A percentile compares a stretch with the other conserved stretches of the same genome.
These are phyloP conservation scores for Angomonas ambiguus DNA, from an alignment of 208 protist species.

Conservation along the genomic window DNA sequence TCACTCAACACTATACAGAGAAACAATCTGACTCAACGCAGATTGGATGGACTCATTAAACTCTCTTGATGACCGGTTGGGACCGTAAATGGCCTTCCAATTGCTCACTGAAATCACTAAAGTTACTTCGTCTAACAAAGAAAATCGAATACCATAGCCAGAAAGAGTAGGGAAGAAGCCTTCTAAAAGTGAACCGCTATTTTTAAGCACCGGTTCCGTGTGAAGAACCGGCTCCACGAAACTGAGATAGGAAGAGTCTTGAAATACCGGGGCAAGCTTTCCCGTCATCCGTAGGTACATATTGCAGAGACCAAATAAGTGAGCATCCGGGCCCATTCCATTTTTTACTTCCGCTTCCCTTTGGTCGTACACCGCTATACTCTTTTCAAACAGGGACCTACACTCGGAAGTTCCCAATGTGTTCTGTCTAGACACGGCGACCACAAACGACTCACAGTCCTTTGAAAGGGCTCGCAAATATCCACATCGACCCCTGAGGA, in stretches of 20 bases:
- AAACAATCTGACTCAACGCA: conserved; percentile 6
- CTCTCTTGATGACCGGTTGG: conserved; percentile 23
- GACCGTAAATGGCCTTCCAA: conserved; percentile 27
- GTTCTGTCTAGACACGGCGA: conserved; percentile 37
- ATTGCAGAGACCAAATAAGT: conserved; percentile 52
- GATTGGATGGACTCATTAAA: conserved; percentile 7
- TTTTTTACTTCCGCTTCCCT: conserved; percentile 26
- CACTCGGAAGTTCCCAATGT: not conserved
- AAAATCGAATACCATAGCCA: conserved; percentile 46
- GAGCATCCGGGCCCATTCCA: conserved; percentile 48
- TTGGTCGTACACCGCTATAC: conserved; percentile 24
- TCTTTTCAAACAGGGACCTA: not conserved
- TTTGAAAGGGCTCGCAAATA: conserved; percentile 38
- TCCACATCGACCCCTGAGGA: conserved; percentile 64
- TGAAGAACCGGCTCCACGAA: not conserved
- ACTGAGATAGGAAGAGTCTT: not conserved
- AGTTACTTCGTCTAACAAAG: conserved; percentile 11
- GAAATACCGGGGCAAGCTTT: conserved; percentile 36
- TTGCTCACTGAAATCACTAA: conserved; percentile 33
- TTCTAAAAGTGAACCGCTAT: conserved; percentile 22
- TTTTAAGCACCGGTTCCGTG: not conserved
- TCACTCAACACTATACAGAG: not conserved
- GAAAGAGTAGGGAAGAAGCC: conserved; percentile 35
- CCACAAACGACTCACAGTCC: conserved; percentile 49
- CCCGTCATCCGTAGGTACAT: conserved; percentile 32